A percentile compares a stretch with the other conserved stretches of the same genome.
Conservation (phyloP, 345 rosid species). For the Moricandia arvensis region DNA sequence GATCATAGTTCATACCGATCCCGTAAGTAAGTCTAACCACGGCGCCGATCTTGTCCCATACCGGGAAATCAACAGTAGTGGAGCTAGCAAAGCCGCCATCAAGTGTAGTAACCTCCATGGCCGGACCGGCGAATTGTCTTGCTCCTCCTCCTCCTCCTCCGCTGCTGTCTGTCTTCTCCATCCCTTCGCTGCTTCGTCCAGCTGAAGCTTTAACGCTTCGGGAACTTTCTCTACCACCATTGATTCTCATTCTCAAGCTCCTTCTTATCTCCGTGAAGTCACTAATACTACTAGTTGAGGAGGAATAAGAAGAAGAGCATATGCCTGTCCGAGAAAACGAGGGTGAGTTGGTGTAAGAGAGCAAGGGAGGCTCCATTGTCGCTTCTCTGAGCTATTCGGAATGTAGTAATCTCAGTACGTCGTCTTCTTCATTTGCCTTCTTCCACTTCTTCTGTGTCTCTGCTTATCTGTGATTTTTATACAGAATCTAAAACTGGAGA, state of each 20-base stretch:
- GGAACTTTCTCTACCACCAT: slow-evolving; percentile 18
- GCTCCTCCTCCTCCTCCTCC: slow-evolving; percentile 17
- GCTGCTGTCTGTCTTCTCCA: slow-evolving; percentile 48
- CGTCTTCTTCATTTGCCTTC: slow-evolving; percentile 13
- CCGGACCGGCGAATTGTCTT: slow-evolving; percentile 45
- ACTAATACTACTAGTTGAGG: background rate
- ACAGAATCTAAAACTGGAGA: slow-evolving; percentile 15
- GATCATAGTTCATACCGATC: slow-evolving; percentile 48
- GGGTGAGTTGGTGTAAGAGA: slow-evolving; percentile 35
- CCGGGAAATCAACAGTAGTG: slow-evolving; percentile 58
- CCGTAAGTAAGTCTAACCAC: slow-evolving; percentile 84
- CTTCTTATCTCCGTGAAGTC: slow-evolving; percentile 34
- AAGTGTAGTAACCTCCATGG: slow-evolving; percentile 76
- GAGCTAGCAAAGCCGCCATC: slow-evolving; percentile 61
- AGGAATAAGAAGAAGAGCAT: slow-evolving; percentile 29
- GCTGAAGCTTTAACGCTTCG: slow-evolving; percentile 48
- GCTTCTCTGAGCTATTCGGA: background rate
- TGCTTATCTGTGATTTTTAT: background rate
- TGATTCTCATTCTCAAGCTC: slow-evolving; percentile 31
- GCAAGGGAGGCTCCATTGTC: slow-evolving; percentile 51
- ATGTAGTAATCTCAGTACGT: slow-evolving; percentile 5
- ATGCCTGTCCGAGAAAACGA: slow-evolving; percentile 39
- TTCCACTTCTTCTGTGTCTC: background rate
- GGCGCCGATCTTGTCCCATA: slow-evolving; percentile 94
- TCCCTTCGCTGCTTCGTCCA: slow-evolving; percentile 49